Evolutionary conservation across 768 basidiomycete genomes (phyloP).

Genomic region (Lactarius akahatsu): DNA sequence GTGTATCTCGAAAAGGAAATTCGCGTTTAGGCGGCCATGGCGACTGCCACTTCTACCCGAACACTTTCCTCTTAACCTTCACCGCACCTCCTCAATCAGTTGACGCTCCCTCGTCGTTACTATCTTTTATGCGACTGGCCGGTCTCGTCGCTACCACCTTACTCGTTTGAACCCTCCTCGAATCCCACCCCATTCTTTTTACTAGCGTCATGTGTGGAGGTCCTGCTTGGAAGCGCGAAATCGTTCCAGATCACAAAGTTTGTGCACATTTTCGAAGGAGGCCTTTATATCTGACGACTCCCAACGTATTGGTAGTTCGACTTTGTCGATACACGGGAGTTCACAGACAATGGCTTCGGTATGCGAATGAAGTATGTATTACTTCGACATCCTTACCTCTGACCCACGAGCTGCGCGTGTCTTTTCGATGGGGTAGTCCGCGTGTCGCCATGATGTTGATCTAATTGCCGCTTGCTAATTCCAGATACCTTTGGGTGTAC

Average conservation of each 20-base stretch:
- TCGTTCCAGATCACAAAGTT: constrained; percentile 97
- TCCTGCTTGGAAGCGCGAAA: constrained; percentile 93
- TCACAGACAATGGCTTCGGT: constrained; percentile 80
- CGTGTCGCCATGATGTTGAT: constrained; percentile 2
- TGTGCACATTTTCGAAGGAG: constrained; percentile 27
- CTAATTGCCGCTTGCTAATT: constrained; percentile 1
- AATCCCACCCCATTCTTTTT: constrained; percentile 19
- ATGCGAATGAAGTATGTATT: constrained; percentile 77
- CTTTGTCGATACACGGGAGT: constrained; percentile 92
- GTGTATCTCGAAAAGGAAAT: constrained; percentile 12
- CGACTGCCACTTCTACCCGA: not conserved
- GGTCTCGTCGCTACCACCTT: constrained; percentile 32
- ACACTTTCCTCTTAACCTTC: not conserved
- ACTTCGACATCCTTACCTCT: not conserved
- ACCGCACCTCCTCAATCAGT: not conserved
- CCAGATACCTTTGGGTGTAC: constrained; percentile 91
- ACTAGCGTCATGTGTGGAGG: constrained; percentile 60
- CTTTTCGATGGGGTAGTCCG: not conserved
- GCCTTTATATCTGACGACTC: constrained; percentile 4
- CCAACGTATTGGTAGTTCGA: constrained; percentile 66
- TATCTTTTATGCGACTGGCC: constrained; percentile 35
- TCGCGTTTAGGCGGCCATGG: not conserved
- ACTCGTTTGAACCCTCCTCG: constrained; percentile 31
- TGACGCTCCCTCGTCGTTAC: constrained; percentile 17
- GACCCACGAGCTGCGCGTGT: not conserved